Evolutionary conservation across 2,329 filamentous ascomycete genomes (phyloP).

Genomic region (Aureobasidium vineae): DNA sequence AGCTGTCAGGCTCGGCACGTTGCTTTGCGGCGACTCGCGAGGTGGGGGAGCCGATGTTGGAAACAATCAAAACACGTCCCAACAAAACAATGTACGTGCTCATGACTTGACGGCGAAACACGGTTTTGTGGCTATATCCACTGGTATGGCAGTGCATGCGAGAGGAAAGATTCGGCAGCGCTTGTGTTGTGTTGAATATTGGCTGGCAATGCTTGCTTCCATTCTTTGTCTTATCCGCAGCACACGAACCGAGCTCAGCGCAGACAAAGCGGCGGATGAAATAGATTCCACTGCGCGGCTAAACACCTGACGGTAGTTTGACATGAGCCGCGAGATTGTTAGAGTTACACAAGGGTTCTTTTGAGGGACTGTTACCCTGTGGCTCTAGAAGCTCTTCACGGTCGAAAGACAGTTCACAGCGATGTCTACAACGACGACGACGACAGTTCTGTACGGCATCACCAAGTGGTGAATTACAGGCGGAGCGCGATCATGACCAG

Average conservation of each 20-base stretch:
- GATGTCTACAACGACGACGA: not conserved
- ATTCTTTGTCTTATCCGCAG: not conserved
- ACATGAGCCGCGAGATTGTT: slow-evolving; percentile 9
- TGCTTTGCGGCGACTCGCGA: not conserved
- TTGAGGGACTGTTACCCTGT: slow-evolving; percentile 8
- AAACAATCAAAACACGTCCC: slow-evolving; percentile 9
- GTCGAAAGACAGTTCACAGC: not conserved
- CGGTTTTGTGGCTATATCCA: not conserved
- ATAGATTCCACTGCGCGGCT: slow-evolving; percentile 1
- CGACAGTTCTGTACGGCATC: not conserved
- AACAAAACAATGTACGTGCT: slow-evolving; percentile 10
- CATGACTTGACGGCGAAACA: slow-evolving; percentile 11
- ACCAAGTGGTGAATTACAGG: not conserved
- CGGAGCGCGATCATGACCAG: not conserved
- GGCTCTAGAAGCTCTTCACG: not conserved
- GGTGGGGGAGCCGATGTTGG: slow-evolving; percentile 18
- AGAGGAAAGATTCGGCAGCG: not conserved
- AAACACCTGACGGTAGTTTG: not conserved
- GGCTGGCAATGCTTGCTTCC: not conserved
- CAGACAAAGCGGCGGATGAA: slow-evolving; percentile 7
- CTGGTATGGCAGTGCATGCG: not conserved
- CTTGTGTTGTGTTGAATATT: not conserved
- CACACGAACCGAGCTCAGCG: too few relatives aligned
- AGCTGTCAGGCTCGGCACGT: slow-evolving; percentile 10
- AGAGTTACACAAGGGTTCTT: not conserved